A percentile compares a stretch with the other conserved stretches of the same genome.
Conservation (phyloP, 257 asterid species). For the Nicotiana knightiana region DNA sequence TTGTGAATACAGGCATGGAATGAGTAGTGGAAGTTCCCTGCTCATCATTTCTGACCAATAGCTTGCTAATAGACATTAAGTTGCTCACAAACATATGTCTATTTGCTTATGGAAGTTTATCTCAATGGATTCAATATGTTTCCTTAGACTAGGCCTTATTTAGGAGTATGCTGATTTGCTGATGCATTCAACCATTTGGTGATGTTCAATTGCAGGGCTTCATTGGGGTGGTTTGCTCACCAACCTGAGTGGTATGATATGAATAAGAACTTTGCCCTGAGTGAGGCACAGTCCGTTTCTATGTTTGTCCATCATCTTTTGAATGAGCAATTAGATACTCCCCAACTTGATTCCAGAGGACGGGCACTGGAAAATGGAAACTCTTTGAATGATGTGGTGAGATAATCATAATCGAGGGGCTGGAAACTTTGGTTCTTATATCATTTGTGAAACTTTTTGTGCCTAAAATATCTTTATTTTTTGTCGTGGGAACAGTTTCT, state of each 20-base stretch:
- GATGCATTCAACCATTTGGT: background rate
- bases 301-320: constrained; percentile 71
- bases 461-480: background rate
- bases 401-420: constrained; percentile 23
- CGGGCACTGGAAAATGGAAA: constrained; percentile 56
- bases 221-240: constrained; percentile 93
- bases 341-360: constrained; percentile 55
- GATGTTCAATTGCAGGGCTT: constrained; percentile 50
- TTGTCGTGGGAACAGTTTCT: constrained; percentile 13
- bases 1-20: background rate
- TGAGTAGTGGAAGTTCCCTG: background rate
- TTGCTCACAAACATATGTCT: background rate
- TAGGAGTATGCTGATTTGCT: constrained; percentile 9
- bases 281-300: constrained; percentile 90
- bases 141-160: background rate
- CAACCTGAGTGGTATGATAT: constrained; percentile 87
- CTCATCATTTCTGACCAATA: background rate
- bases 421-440: constrained; percentile 18
- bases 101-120: background rate
- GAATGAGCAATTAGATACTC: constrained; percentile 51
- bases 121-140: constrained; percentile 3
- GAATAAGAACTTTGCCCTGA: constrained; percentile 69
- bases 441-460: constrained; percentile 5
- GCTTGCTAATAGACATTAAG: background rate
- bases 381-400: constrained; percentile 61